Evolutionary conservation across 2,329 filamentous ascomycete species (phyloP).

Genomic region (Monosporascus sp.): DNA sequence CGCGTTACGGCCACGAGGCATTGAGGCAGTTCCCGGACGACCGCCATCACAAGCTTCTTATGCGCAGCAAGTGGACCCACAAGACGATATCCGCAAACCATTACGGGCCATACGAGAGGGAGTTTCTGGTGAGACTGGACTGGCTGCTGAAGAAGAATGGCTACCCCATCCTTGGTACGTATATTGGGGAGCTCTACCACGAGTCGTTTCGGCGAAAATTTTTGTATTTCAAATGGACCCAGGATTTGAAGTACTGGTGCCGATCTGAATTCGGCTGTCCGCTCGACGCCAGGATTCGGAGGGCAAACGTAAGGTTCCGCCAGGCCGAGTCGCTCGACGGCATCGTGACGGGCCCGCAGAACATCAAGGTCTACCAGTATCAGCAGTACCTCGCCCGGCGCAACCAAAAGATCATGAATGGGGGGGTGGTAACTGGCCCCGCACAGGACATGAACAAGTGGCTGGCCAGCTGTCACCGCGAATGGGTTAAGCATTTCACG

Average conservation of each 20-base stretch:
- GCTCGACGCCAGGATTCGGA: too few species aligned
- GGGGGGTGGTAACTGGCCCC: too few species aligned
- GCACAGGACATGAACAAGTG: too few species aligned
- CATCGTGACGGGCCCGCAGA: too few species aligned
- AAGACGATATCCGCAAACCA: too few species aligned
- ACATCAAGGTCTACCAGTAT: too few species aligned
- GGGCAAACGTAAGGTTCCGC: too few species aligned
- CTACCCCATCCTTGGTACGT: constrained; percentile 5
- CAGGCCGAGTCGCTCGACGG: too few species aligned
- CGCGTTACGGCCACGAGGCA: constrained; percentile 9
- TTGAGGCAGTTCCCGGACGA: constrained; percentile 9
- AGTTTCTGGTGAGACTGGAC: constrained; percentile 6
- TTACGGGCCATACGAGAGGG: background rate
- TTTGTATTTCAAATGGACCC: background rate
- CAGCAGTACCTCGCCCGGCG: too few species aligned
- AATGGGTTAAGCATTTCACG: background rate
- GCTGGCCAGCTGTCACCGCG: too few species aligned
- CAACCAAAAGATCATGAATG: too few species aligned
- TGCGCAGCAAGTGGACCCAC: background rate
- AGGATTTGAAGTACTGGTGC: background rate
- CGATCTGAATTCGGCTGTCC: too few species aligned
- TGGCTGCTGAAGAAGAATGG: constrained; percentile 1
- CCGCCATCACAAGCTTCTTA: background rate
- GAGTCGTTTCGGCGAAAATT: background rate
- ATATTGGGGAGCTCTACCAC: background rate